Evolutionary conservation across 352 stramenopile species (phyloP).

Genomic region (Peronosclerospora sorghi): DNA sequence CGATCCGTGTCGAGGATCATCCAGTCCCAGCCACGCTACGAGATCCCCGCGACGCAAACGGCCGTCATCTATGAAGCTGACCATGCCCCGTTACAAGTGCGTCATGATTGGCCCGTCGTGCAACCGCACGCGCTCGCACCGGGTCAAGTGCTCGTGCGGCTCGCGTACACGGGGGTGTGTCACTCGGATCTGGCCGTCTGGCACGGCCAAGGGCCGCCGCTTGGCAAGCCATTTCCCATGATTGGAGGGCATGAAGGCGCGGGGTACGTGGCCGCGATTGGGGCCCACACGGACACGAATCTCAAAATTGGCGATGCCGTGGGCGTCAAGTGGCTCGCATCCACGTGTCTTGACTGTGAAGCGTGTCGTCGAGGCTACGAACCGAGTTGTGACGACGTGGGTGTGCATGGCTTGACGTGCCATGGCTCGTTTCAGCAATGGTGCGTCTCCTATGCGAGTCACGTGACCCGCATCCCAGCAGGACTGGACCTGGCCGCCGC

Average conservation of each 20-base stretch:
- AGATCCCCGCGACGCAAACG: slow-evolving; percentile 35
- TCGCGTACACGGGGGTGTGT: slow-evolving; percentile 40
- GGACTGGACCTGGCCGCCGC: slow-evolving; percentile 28
- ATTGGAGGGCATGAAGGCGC: slow-evolving; percentile 47
- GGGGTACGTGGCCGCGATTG: slow-evolving; percentile 39
- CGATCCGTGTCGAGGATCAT: too few relatives aligned
- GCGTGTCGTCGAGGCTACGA: slow-evolving; percentile 39
- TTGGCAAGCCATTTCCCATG: slow-evolving; percentile 22
- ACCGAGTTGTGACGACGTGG: slow-evolving; percentile 16
- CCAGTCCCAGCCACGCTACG: too few relatives aligned
- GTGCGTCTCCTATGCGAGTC: slow-evolving; percentile 53
- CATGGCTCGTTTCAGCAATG: slow-evolving; percentile 41
- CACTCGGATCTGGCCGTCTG: slow-evolving; percentile 38
- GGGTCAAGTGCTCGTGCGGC: slow-evolving; percentile 33
- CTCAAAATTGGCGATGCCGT: slow-evolving; percentile 36
- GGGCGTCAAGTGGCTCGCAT: slow-evolving; percentile 34
- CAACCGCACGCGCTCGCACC: slow-evolving; percentile 31
- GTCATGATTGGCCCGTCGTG: slow-evolving; percentile 30
- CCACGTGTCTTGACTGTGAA: slow-evolving; percentile 32
- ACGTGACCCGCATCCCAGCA: slow-evolving; percentile 58
- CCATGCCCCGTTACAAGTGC: slow-evolving; percentile 27
- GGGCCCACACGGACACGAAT: slow-evolving; percentile 23
- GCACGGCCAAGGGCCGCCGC: slow-evolving; percentile 21
- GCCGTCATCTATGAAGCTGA: slow-evolving; percentile 35
- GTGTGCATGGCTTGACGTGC: slow-evolving; percentile 21